Conservation (phyloP, 768 basidiomycete species). For the Rhizopogon salebrosus region DNA sequence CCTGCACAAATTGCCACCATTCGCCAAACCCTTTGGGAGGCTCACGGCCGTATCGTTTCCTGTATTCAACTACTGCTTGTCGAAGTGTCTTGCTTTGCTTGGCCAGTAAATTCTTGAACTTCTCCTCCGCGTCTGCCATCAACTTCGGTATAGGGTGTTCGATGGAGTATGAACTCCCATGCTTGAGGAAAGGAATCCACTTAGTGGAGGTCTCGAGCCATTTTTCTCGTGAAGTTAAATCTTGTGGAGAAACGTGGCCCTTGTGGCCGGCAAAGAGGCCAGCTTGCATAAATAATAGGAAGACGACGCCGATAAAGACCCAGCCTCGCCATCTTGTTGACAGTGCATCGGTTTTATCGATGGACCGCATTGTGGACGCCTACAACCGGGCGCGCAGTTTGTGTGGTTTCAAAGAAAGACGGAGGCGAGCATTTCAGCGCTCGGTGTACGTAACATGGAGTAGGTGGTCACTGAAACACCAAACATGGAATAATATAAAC, state of each 20-base stretch:
- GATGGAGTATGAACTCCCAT: slow-evolving; percentile 4
- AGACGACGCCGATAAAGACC: slow-evolving; percentile 36
- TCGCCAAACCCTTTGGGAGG: slow-evolving; percentile 90
- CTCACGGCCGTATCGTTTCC: slow-evolving; percentile 62
- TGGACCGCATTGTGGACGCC: slow-evolving; percentile 12
- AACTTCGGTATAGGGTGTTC: slow-evolving; percentile 81
- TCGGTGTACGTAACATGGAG: background rate
- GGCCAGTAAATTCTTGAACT: slow-evolving; percentile 59
- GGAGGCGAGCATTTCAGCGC: background rate
- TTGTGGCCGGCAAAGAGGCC: slow-evolving; percentile 41
- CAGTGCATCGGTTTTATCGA: slow-evolving; percentile 4
- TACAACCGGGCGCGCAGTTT: background rate
- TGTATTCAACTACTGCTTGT: slow-evolving; percentile 81
- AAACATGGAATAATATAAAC: too few species aligned
- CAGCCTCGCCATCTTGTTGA: slow-evolving; percentile 23
- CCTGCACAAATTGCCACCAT: slow-evolving; percentile 81
- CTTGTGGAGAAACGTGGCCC: slow-evolving; percentile 5
- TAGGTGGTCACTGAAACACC: too few species aligned
- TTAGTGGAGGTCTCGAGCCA: slow-evolving; percentile 16
- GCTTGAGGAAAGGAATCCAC: slow-evolving; percentile 16
- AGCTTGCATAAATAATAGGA: slow-evolving; percentile 45
- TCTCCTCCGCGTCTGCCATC: slow-evolving; percentile 78
- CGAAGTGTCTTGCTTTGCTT: slow-evolving; percentile 77
- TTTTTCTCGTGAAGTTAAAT: background rate
- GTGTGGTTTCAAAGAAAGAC: background rate